Conservation (phyloP, 1,284 basidiomycete genomes). For the Irpex sp. region DNA sequence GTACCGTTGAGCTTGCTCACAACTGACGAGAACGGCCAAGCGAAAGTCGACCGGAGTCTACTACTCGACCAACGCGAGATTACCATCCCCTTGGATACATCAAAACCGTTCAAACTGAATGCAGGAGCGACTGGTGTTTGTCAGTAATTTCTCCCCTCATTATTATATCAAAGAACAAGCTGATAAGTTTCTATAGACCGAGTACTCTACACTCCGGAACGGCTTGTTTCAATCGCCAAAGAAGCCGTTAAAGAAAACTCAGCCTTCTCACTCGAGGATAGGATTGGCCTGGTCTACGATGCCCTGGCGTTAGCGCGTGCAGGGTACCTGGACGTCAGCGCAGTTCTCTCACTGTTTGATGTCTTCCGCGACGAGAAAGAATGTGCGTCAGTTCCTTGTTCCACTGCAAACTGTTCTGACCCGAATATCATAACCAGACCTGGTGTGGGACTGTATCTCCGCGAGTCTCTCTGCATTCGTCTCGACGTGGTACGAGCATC, state of each 20-base stretch:
- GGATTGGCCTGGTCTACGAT: slow-evolving; percentile 84
- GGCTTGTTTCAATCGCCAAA: slow-evolving; percentile 74
- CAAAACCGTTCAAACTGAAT: slow-evolving; percentile 83
- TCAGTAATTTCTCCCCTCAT: slow-evolving; percentile 35
- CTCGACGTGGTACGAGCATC: slow-evolving; percentile 87
- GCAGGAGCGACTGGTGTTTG: slow-evolving; percentile 88
- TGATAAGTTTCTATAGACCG: slow-evolving; percentile 50
- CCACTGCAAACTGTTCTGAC: background rate
- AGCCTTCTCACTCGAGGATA: slow-evolving; percentile 79
- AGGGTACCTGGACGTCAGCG: slow-evolving; percentile 75
- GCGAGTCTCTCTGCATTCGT: slow-evolving; percentile 53
- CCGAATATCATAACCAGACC: slow-evolving; percentile 36
- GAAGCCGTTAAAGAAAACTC: slow-evolving; percentile 70
- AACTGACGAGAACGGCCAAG: slow-evolving; percentile 54
- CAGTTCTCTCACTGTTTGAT: slow-evolving; percentile 71
- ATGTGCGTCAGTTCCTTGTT: slow-evolving; percentile 42
- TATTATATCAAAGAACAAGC: background rate
- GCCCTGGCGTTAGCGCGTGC: slow-evolving; percentile 79
- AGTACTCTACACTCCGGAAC: slow-evolving; percentile 83
- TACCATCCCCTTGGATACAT: slow-evolving; percentile 66
- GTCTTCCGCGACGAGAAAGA: slow-evolving; percentile 72
- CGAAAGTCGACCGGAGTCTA: slow-evolving; percentile 58
- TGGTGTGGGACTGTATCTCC: slow-evolving; percentile 72
- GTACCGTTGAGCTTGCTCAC: slow-evolving; percentile 82
- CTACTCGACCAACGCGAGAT: slow-evolving; percentile 73